phyloP scores from a whole-genome alignment of 2,329 filamentous ascomycete species.

The Sarocladium strictum region DNA sequence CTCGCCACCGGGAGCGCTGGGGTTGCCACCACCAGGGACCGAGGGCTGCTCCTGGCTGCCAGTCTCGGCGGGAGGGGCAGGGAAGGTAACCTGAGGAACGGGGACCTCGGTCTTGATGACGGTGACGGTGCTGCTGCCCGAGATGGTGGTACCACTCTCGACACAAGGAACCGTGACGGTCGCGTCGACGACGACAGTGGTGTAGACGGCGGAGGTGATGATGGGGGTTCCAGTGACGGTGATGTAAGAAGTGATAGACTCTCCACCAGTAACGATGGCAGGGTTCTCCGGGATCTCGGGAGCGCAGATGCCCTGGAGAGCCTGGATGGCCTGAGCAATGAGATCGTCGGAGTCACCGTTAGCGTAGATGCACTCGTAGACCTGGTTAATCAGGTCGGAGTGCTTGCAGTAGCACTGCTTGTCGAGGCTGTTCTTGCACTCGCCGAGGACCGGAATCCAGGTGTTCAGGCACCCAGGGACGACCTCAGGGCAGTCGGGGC shows the following conservation, averaged over 20 bases:
- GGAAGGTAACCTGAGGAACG: slow-evolving; percentile 48
- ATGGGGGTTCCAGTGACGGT: slow-evolving; percentile 47
- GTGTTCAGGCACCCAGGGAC: slow-evolving; percentile 90
- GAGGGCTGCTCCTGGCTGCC: slow-evolving; percentile 9
- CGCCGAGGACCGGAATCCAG: slow-evolving; percentile 63
- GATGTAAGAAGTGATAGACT: slow-evolving; percentile 56
- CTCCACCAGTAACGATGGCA: slow-evolving; percentile 73
- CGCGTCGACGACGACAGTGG: slow-evolving; percentile 42
- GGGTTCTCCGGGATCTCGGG: slow-evolving; percentile 69
- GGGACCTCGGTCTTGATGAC: slow-evolving; percentile 45
- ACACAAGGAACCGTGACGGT: slow-evolving; percentile 45
- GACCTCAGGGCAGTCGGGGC: slow-evolving; percentile 52
- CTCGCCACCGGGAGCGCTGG: too few species aligned
- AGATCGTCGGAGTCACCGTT: slow-evolving; percentile 63
- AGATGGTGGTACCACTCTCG: slow-evolving; percentile 40
- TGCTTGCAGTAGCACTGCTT: slow-evolving; percentile 81
- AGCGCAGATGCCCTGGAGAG: slow-evolving; percentile 90
- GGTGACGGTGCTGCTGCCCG: slow-evolving; percentile 39
- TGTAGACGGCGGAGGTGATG: slow-evolving; percentile 41
- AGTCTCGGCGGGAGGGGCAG: slow-evolving; percentile 22
- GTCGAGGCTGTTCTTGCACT: slow-evolving; percentile 82
- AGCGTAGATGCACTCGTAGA: slow-evolving; percentile 76
- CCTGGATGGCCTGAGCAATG: slow-evolving; percentile 66
- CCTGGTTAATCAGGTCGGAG: slow-evolving; percentile 65
- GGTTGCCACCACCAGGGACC: too few species aligned